A percentile compares a stretch with the other conserved stretches of the same genome.
Evolutionary conservation across 768 basidiomycete genomes (phyloP).

Genomic region (Lactifluus echinatus): DNA sequence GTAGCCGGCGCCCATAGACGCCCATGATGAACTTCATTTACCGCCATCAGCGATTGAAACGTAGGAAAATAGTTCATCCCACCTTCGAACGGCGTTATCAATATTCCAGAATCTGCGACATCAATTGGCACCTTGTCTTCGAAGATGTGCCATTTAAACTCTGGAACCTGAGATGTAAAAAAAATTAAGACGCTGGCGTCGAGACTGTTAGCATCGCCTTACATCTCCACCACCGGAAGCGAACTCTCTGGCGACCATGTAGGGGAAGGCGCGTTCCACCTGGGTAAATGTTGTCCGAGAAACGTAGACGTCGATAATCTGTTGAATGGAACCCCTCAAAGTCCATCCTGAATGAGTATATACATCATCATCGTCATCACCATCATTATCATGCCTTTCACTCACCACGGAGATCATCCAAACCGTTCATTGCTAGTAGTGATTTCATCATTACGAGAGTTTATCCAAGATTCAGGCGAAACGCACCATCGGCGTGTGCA

Average conservation of each 20-base stretch:
- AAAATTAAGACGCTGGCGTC: neutral
- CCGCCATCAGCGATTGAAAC: neutral
- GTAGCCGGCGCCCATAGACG: slow-evolving; percentile 44
- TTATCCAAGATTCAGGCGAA: neutral
- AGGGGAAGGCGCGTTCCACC: slow-evolving; percentile 69
- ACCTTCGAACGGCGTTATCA: slow-evolving; percentile 61
- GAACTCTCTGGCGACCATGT: slow-evolving; percentile 65
- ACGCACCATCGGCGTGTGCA: slow-evolving; percentile 71
- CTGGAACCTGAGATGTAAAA: slow-evolving; percentile 53
- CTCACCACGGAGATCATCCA: slow-evolving; percentile 80
- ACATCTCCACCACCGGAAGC: slow-evolving; percentile 79
- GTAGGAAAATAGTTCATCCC: slow-evolving; percentile 19
- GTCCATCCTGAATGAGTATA: slow-evolving; percentile 72
- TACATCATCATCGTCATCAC: no score
- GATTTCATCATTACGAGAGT: neutral
- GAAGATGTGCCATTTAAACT: slow-evolving; percentile 78
- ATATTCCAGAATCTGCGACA: slow-evolving; percentile 53
- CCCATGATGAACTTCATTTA: slow-evolving; percentile 54
- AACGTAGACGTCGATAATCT: slow-evolving; percentile 66
- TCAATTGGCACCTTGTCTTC: slow-evolving; percentile 59
- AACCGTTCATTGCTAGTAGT: slow-evolving; percentile 66
- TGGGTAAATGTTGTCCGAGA: slow-evolving; percentile 56
- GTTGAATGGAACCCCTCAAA: slow-evolving; percentile 51
- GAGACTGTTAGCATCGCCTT: slow-evolving; percentile 20
- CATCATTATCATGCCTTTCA: slow-evolving; percentile 5